Evolutionary conservation across 1,139 yeast genomes (phyloP), one percentile per base, ranked within the genome.

Genomic region (Pneumocystis carinii): DNA sequence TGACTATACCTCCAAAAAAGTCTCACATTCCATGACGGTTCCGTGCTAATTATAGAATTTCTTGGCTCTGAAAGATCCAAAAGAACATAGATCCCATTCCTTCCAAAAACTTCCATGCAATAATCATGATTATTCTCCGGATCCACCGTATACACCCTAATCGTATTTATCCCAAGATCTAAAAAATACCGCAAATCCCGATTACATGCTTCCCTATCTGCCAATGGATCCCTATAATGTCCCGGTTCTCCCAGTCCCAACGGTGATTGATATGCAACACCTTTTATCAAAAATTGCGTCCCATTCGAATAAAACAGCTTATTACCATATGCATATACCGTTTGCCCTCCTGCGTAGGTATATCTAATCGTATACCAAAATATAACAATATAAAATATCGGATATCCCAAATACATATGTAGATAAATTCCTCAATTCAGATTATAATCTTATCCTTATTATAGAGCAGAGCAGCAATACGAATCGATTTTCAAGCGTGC

Each of bases 61-160:
- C 90, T 90, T 53, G 96, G 96, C 67, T 89, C 83, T 71, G 90
- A 88, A 68, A 92, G 96, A 73, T 92, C 98, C 55, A 92, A 77
- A 41, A 92, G 85, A 64, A 92, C 79, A 72, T 92, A 92, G 48
- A 92, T 90, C n/a, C 59, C 59, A 8, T 10, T 12, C 7, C 85
- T 78, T 3, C 96, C 97, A 64, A 92, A 78, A 76, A 90, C 75
- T 0, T 95, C 81, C 97, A 92, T 92, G 72, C 98, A 92, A 64
- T 79, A 81, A 70, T 90, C 95, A 73, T 92, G 98, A 72, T 90
- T 80, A 65, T 89, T 76, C 65, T 84, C 83, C 2, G 97, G 87
- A 69, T 89, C 87, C 57, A 92, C 81, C 0, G 96, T 85, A 71
- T 92, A 92, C 15, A 92, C 86, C 66, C 98, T 79, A 60, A 92